These are phyloP conservation scores for Phytophthora constricta DNA, from an alignment of 352 stramenopile genomes.

Conservation along the genomic window DNA sequence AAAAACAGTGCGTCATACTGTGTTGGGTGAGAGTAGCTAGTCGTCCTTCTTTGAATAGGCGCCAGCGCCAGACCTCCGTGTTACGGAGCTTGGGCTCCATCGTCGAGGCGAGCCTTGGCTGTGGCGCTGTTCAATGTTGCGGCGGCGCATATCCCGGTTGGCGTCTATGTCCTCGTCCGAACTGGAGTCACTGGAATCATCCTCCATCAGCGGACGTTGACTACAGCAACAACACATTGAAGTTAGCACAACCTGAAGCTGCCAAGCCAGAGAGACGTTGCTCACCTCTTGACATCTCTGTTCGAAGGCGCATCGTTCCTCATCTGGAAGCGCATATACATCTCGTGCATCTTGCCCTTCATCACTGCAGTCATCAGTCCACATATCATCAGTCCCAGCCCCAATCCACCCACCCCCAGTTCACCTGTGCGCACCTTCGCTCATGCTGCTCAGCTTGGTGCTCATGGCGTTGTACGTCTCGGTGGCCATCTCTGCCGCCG, in stretches of 20 bases:
- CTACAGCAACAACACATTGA: constrained; percentile 35
- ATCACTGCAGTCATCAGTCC: constrained; percentile 55
- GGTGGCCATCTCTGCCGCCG: constrained; percentile 68
- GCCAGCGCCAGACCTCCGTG: constrained; percentile 29
- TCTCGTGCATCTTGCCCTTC: constrained; percentile 82
- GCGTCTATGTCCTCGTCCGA: constrained; percentile 70
- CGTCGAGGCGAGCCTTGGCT: constrained; percentile 35
- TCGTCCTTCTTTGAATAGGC: constrained; percentile 70
- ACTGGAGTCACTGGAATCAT: constrained; percentile 72
- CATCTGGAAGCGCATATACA: constrained; percentile 87
- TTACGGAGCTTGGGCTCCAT: constrained; percentile 24
- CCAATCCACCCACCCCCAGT: background rate
- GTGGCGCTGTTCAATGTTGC: constrained; percentile 38
- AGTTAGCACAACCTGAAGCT: constrained; percentile 1
- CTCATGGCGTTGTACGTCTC: constrained; percentile 78
- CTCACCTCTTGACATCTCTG: constrained; percentile 72
- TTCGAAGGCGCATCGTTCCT: constrained; percentile 52
- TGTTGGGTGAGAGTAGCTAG: constrained; percentile 25
- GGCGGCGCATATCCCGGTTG: constrained; percentile 47
- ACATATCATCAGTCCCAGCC: constrained; percentile 10
- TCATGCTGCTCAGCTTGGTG: constrained; percentile 78
- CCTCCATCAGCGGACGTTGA: constrained; percentile 73
- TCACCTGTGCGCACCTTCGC: constrained; percentile 52
- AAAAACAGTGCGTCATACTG: no score
- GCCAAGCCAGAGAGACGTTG: background rate